phyloP scores from a whole-genome alignment of 2,329 filamentous ascomycete genomes.

The Penicillium brasilianum region DNA sequence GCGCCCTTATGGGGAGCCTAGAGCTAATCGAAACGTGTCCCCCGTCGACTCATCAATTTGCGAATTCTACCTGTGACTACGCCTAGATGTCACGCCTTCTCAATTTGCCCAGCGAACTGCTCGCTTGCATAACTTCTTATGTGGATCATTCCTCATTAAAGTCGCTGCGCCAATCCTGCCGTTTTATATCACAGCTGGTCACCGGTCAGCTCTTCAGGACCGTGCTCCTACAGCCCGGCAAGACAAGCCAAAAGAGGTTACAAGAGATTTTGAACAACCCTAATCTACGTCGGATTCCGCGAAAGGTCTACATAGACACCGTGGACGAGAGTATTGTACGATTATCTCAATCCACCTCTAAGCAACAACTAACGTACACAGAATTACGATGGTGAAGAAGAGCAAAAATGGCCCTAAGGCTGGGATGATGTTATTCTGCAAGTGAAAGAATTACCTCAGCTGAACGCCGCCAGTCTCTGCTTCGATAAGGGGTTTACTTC shows the following conservation, averaged over 20 bases:
- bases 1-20: background rate
- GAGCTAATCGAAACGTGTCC: conserved; percentile 9
- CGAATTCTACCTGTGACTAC: conserved; percentile 8
- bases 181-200: conserved; percentile 13
- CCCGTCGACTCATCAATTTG: conserved; percentile 10
- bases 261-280: conserved; percentile 16
- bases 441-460: conserved; percentile 10
- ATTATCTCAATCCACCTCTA: conserved; percentile 11
- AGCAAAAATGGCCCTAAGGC: conserved; percentile 11
- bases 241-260: conserved; percentile 11
- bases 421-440: conserved; percentile 11
- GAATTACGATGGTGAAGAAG: conserved; percentile 11
- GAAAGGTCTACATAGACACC: conserved; percentile 19
- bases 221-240: conserved; percentile 8
- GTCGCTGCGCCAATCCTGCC: conserved; percentile 13
- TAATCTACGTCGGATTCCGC: conserved; percentile 12
- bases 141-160: conserved; percentile 12
- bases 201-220: conserved; percentile 13
- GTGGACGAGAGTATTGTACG: conserved; percentile 15
- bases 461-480: conserved; percentile 13
- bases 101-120: conserved; percentile 10
- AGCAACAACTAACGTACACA: conserved; percentile 11
- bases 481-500: conserved; percentile 15
- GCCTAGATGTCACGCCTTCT: conserved; percentile 14
- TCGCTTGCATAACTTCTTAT: conserved; percentile 10